phyloP scores from a whole-genome alignment of 192 early-diverging fungal genomes.

The Coemansia sp. region DNA sequence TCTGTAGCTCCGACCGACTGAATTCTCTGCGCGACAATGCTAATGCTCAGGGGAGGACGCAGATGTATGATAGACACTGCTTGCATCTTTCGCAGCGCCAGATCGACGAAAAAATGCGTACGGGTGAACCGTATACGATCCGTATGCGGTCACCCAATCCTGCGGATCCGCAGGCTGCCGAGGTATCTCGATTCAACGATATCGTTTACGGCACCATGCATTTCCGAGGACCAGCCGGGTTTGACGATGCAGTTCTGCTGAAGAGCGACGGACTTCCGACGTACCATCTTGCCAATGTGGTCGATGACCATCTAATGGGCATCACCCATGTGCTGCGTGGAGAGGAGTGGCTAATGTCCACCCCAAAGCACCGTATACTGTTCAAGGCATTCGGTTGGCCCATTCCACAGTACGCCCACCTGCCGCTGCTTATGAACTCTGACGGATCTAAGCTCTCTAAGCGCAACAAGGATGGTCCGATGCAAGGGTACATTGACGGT shows the following conservation, averaged over 20 bases:
- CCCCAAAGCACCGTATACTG: constrained; percentile 86
- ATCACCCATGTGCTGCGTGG: constrained; percentile 93
- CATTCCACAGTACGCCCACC: constrained; percentile 77
- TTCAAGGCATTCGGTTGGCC: constrained; percentile 82
- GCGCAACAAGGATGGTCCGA: constrained; percentile 67
- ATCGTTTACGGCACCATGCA: constrained; percentile 72
- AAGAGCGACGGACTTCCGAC: constrained; percentile 93
- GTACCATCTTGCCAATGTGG: constrained; percentile 94
- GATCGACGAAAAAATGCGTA: constrained; percentile 61
- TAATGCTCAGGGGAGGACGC: constrained; percentile 57
- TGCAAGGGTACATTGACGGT: constrained; percentile 72
- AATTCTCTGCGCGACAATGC: constrained; percentile 57
- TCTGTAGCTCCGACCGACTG: constrained; percentile 74
- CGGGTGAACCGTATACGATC: constrained; percentile 63
- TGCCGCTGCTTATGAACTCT: constrained; percentile 83
- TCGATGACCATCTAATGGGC: constrained; percentile 89
- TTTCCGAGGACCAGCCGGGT: constrained; percentile 63
- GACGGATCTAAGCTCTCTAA: constrained; percentile 90
- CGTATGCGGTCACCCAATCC: constrained; percentile 62
- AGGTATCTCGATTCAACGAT: constrained; percentile 64
- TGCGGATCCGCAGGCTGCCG: constrained; percentile 54
- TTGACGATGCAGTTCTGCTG: constrained; percentile 88
- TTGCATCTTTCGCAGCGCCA: constrained; percentile 64
- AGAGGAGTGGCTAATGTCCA: constrained; percentile 94
- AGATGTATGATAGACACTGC: constrained; percentile 83